Evolutionary conservation across 2,329 filamentous ascomycete genomes (phyloP), one percentile per base, ranked within the genome.

Genomic region (Pseudogymnoascus sp.): DNA sequence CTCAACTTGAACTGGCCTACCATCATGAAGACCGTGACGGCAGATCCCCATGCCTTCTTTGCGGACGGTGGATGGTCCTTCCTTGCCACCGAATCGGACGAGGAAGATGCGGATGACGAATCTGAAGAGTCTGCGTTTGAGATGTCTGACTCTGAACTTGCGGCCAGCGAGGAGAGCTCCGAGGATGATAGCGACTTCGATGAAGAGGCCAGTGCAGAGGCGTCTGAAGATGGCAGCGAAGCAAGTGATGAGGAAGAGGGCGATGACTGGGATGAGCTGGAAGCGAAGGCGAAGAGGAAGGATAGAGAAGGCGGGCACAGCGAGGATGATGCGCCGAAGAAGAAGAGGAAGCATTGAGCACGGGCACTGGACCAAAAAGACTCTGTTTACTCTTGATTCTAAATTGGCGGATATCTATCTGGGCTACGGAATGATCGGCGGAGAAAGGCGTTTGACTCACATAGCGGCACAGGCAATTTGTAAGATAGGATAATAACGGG

Each of bases 1-100:
- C 86, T 99, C 69, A 99, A 99, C 79, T 83, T 99, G 64, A 97
- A 97, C 82, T 99, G 95, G 95, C 89, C 90, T 10, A 96, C 93
- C 14, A 99, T 99, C 73, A 99, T 99, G 92, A 99, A 99, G 83
- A 99, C 95, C 0, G 93, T 99, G 25, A 93, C 90, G 18, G 88
- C 89, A 37, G 93, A 99, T 73, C 91, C 95, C 1, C 93, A 99
- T 74, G 86, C 89, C 70, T 99, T 99, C 85, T 99, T 97, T 76
- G 85, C 83, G 3, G 93, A 97, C 67, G 95, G 96, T 34, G 95
- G 95, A 53, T 99, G 95, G 95, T 89, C 86, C 1, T 97, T 99
- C 84, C 76, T 99, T 64, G 87, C 88, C 62, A 88, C 88, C 37
- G 93, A 97, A 65, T 92, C 89, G 0, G 95, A 97, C 72, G 90